Evolutionary conservation across 495 filamentous ascomycete genomes (phyloP), one percentile per base, ranked within the genome.

Genomic region (Daldinia caldariorum): DNA sequence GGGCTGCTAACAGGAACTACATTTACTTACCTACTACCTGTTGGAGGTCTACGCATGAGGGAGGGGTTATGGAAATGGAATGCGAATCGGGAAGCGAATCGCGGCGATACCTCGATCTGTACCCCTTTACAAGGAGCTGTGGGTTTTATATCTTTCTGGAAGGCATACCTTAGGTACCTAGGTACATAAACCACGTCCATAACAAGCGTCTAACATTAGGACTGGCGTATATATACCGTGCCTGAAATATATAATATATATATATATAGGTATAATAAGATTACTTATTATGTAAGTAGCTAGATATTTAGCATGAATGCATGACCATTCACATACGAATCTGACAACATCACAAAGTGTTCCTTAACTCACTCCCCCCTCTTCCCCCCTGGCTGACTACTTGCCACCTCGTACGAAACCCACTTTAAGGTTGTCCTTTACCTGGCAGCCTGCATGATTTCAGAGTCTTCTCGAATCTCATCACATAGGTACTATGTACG

Each of bases 1-100:
- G 62, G 68, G 63, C 62, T 71, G 58, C 58, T 66, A 37, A 57
- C 59, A 58, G 43, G 37, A 56, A 20, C 32, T 29, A 63, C 29
- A 47, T 54, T 47, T 67, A 47, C 31, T 47, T 67, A 47, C 31
- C 31, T 38, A 37, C 32, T 35, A 34, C 26, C 26, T 34, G 32
- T 18, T 34, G n/a, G 16, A 38, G 8, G 43, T 35, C 58, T 29
- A 55, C 16, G 20, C 22, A 35, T 41, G 55, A 54, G 35, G 54
- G 31, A 35, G 62, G 45, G 45, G 45, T 16, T n/a, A 18, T 18
- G 60, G 29, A 37, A 45, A 54, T 43, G 20, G 55, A 12, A 58
- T 3, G n/a, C 14, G 41, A 47, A 49, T 39, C 12, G 51, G 12
- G 61, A 58, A 63, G 34, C 34, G 34, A 38, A 58, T 37, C 53